These are phyloP conservation scores for Phytophthora nicotianae DNA, from an alignment of 352 stramenopile genomes.

Conservation along the genomic window DNA sequence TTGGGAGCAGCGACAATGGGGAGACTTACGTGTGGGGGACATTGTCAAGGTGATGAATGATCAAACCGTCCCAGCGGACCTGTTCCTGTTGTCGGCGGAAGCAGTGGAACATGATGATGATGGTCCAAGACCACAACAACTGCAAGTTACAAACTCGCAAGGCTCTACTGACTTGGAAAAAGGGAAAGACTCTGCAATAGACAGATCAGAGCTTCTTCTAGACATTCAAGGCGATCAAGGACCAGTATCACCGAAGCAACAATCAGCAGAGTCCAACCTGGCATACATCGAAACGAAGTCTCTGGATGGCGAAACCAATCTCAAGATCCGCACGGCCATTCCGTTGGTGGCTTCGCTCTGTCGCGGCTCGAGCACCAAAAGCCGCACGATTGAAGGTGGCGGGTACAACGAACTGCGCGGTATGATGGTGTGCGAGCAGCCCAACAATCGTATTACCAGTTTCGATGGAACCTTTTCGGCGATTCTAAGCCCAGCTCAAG, in stretches of 20 bases:
- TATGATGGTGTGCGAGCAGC: slow-evolving; percentile 72
- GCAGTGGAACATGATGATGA: slow-evolving; percentile 54
- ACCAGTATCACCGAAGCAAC: slow-evolving; percentile 3
- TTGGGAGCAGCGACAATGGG: slow-evolving; percentile 65
- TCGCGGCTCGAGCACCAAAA: slow-evolving; percentile 10
- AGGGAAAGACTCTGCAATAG: slow-evolving; percentile 3
- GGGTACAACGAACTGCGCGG: slow-evolving; percentile 55
- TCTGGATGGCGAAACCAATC: slow-evolving; percentile 83
- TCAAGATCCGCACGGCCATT: slow-evolving; percentile 84
- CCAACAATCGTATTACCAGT: slow-evolving; percentile 86
- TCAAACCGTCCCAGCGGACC: slow-evolving; percentile 69
- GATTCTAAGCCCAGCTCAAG: slow-evolving; percentile 42
- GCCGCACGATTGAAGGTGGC: slow-evolving; percentile 19
- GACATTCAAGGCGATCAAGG: slow-evolving; percentile 2
- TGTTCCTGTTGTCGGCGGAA: slow-evolving; percentile 70
- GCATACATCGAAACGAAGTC: slow-evolving; percentile 90
- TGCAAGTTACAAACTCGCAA: slow-evolving; percentile 4
- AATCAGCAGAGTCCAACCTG: slow-evolving; percentile 41
- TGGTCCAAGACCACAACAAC: slow-evolving; percentile 18
- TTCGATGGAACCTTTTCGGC: slow-evolving; percentile 82
- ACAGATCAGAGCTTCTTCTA: neutral
- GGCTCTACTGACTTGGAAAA: slow-evolving; percentile 18
- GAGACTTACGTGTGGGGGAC: slow-evolving; percentile 78
- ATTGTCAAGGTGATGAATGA: slow-evolving; percentile 78
- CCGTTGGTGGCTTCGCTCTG: slow-evolving; percentile 51